Percentiles rank a stretch among this genome's conserved stretches.
Evolutionary conservation across 1,139 yeast genomes (phyloP).

Genomic region (Wickerhamomyces sp.): DNA sequence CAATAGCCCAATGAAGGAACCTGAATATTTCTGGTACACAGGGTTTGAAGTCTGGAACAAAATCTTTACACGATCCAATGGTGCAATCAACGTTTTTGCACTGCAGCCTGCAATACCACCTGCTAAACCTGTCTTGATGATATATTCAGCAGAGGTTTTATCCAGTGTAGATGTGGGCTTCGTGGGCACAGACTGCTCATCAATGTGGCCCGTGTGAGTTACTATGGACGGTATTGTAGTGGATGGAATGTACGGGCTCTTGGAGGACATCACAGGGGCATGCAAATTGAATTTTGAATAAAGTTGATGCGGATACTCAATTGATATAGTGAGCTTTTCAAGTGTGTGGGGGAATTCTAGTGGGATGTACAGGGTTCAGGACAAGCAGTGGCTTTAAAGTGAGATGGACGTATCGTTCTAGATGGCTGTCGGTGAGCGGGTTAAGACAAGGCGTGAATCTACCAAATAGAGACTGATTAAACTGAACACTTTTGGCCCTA

Average conservation of each 20-base stretch:
- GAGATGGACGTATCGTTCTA: too few species aligned
- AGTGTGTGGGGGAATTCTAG: too few species aligned
- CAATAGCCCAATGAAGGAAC: slow-evolving; percentile 71
- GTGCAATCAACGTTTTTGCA: slow-evolving; percentile 93
- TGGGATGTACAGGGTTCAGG: too few species aligned
- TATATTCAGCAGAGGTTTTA: slow-evolving; percentile 73
- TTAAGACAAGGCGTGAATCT: too few species aligned
- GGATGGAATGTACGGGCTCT: slow-evolving; percentile 1
- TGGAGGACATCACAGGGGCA: slow-evolving; percentile 1
- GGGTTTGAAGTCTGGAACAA: slow-evolving; percentile 94
- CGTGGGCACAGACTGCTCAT: slow-evolving; percentile 18
- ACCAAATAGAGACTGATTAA: too few species aligned
- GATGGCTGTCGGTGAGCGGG: too few species aligned
- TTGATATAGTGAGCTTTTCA: too few species aligned
- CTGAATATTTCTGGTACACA: slow-evolving; percentile 73
- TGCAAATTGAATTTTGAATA: too few species aligned
- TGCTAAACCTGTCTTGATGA: slow-evolving; percentile 79
- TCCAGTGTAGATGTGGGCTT: slow-evolving; percentile 30
- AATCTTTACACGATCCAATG: slow-evolving; percentile 90
- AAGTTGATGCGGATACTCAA: too few species aligned
- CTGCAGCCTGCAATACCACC: slow-evolving; percentile 97
- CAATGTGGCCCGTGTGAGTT: slow-evolving; percentile 9
- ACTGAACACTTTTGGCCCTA: too few species aligned
- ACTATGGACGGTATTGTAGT: slow-evolving; percentile 3
- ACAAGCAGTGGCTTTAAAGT: too few species aligned